Base-by-base conservation (phyloP, 495 filamentous ascomycete species). In the Penicillium canariense region DNA sequence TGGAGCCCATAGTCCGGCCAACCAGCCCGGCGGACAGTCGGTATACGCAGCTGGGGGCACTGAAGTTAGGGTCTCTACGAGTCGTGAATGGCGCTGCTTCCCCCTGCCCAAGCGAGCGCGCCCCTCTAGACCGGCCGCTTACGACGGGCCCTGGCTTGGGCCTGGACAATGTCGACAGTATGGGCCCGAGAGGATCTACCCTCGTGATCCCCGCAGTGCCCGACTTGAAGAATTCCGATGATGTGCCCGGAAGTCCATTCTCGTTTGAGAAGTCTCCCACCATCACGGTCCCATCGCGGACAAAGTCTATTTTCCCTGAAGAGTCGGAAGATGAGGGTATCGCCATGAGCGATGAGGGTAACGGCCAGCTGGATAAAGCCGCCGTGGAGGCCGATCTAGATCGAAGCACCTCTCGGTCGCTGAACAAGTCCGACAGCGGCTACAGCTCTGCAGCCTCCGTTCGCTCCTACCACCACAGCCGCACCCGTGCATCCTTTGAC, bases 71-170 rank as follows among this genome's bases (percentile, higher is more conserved):
- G 15, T 79, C 77, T 12, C 51, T 81, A 43, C 71, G 77, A 12
- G 73, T 81, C 3, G 78, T 79, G 2, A 81, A 81, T 52, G 72
- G 71, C 8, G 73, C 72, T 40, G 55, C 58, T 22, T 79, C 76
- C 14, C 76, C 77, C 2, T 74, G 68, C 35, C 62, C 72, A n/a
- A 72, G 70, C 35, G 68, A 75, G 20, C 70, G 68, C 9, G 59
- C 59, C 26, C 62, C 65, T 18, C 45, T 70, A 1, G 56, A 51
- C 23, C 50, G 31, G 14, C 31, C 64, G 18, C 27, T 38, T 15
- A 56, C 48, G 17, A 43, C 56, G 14, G 42, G 46, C 5, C 22
- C 61, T 4, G 60, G 65, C 14, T 35, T 60, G 9, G 63, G 53
- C 1, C 35, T 55, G n/a, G 58, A 59, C 10, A 47, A 50, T 36